A percentile compares a stretch with the other conserved stretches of the same genome.
Conservation (phyloP, 2,329 filamentous ascomycete species). For the Trichoderma simmonsii region DNA sequence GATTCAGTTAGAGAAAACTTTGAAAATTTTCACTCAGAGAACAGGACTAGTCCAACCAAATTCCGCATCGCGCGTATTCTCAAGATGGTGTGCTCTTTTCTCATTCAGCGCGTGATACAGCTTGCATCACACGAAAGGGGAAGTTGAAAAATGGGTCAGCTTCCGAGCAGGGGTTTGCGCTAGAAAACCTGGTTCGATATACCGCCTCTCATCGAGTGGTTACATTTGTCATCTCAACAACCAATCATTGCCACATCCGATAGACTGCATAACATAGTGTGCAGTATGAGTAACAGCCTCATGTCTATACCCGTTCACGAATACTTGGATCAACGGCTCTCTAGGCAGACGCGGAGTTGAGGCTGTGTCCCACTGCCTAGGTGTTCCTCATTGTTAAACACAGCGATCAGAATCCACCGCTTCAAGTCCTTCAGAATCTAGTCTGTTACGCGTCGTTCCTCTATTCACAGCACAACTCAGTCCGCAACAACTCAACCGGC, state of each 20-base stretch:
- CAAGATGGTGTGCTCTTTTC: neutral
- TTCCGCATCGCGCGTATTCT: neutral
- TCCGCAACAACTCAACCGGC: neutral
- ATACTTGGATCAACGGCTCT: neutral
- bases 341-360: neutral
- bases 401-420: neutral
- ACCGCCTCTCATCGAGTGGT: neutral
- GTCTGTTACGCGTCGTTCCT: neutral
- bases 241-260: neutral
- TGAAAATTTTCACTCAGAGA: neutral
- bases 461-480: neutral
- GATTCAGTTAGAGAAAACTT: neutral
- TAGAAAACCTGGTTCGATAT: neutral
- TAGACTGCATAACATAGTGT: neutral
- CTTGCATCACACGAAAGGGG: neutral
- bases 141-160: neutral
- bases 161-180: neutral
- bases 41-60: neutral
- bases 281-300: neutral
- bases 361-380: neutral
- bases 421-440: neutral
- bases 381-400: neutral
- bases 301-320: neutral
- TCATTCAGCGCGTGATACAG: neutral
- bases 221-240: neutral